These are phyloP conservation scores for Yarrowia divulgata DNA, from an alignment of 805 yeast species.

Conservation along the genomic window DNA sequence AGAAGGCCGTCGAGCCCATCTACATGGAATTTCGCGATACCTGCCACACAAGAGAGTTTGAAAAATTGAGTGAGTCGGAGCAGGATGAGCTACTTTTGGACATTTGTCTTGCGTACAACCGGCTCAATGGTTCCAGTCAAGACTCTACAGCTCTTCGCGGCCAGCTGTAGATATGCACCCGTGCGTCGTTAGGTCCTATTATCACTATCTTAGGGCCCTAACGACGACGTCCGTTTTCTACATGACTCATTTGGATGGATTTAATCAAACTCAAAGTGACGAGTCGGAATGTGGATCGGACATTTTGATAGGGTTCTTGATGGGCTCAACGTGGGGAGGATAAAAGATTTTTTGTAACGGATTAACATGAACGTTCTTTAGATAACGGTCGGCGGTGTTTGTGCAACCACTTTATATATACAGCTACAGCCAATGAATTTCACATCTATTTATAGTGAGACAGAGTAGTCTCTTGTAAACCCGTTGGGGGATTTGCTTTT, in stretches of 20 bases:
- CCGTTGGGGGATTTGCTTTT: background rate
- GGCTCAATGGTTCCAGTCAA: slow-evolving; percentile 12
- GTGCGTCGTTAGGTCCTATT: background rate
- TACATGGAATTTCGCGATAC: slow-evolving; percentile 33
- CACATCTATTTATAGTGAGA: background rate
- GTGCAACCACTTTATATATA: background rate
- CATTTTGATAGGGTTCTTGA: slow-evolving; percentile 1
- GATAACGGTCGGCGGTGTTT: background rate
- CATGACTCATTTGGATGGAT: slow-evolving; percentile 4
- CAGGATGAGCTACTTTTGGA: slow-evolving; percentile 30
- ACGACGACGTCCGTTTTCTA: background rate
- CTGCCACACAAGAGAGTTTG: slow-evolving; percentile 35
- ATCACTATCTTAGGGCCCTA: background rate
- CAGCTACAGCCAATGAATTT: background rate
- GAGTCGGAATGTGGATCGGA: background rate
- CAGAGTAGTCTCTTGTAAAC: background rate
- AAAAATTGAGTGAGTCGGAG: slow-evolving; percentile 7
- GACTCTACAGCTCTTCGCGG: slow-evolving; percentile 13
- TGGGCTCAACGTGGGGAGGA: too few relatives aligned
- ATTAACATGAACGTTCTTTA: background rate
- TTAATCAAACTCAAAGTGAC: slow-evolving; percentile 3
- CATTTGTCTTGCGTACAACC: slow-evolving; percentile 27
- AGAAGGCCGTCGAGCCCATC: slow-evolving; percentile 26
- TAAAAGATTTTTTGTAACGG: background rate
- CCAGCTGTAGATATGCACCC: slow-evolving; percentile 9